Percentiles rank a stretch among this genome's conserved stretches.
Conservation (phyloP, 2,329 filamentous ascomycete genomes). For the Beauveria brongniartii region DNA sequence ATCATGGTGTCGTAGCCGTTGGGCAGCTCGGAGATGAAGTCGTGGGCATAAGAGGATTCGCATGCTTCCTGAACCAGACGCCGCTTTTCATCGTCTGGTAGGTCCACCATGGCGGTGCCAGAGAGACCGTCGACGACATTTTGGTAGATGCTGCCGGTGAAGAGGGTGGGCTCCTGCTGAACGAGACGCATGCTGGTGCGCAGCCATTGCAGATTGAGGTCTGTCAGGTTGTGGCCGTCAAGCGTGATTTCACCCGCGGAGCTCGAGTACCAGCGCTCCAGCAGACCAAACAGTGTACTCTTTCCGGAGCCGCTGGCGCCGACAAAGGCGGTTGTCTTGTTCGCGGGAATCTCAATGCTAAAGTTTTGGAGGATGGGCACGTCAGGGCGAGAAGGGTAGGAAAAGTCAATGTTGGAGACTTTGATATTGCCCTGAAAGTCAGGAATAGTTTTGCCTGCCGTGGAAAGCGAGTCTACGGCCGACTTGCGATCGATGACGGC, state of each 20-base stretch:
- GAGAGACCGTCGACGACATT: constrained; percentile 43
- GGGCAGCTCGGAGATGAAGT: constrained; percentile 43
- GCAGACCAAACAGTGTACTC: constrained; percentile 47
- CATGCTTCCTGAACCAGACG: constrained; percentile 39
- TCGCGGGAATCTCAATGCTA: constrained; percentile 34
- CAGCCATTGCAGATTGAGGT: constrained; percentile 44
- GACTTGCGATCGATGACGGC: constrained; percentile 38
- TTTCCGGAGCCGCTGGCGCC: constrained; percentile 52
- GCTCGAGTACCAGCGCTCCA: constrained; percentile 53
- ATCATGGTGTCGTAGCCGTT: constrained; percentile 52
- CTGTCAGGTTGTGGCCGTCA: constrained; percentile 33
- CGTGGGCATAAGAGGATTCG: constrained; percentile 42
- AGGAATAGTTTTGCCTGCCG: constrained; percentile 23
- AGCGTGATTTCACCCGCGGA: constrained; percentile 35
- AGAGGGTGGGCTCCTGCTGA: constrained; percentile 44
- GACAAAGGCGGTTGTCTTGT: constrained; percentile 46
- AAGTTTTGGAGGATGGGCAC: constrained; percentile 36
- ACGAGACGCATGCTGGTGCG: constrained; percentile 45
- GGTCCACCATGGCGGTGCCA: constrained; percentile 27
- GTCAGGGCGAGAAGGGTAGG: constrained; percentile 49
- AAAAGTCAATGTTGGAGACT: constrained; percentile 40
- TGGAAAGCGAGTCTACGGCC: constrained; percentile 34
- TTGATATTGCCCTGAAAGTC: constrained; percentile 36
- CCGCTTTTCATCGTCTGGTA: constrained; percentile 34
- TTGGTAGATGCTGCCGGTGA: constrained; percentile 43